A percentile compares a stretch with the other conserved stretches of the same genome.
Conservation (phyloP, 108 stramenopile species). For the Skeletonema grethae region DNA sequence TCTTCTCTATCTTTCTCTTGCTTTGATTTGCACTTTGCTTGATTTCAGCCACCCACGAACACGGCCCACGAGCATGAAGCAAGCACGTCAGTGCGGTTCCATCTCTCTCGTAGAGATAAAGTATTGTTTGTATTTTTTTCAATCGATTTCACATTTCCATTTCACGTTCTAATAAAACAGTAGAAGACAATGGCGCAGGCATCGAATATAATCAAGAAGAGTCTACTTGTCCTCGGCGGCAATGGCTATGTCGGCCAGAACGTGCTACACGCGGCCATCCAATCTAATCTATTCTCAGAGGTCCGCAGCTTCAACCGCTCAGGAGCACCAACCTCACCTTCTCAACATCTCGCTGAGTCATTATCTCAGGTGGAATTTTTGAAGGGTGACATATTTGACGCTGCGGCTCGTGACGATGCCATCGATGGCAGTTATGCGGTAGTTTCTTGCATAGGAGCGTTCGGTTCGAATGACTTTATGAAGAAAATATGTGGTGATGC, state of each 20-base stretch:
- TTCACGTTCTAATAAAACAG: neutral
- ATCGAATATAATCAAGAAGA: neutral
- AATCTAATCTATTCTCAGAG: slow-evolving; percentile 34
- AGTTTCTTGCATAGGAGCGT: slow-evolving; percentile 72
- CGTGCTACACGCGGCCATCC: slow-evolving; percentile 60
- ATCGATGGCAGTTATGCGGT: slow-evolving; percentile 55
- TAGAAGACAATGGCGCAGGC: neutral
- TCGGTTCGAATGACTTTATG: slow-evolving; percentile 77
- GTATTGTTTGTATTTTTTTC: too few relatives aligned
- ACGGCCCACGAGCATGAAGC: too few relatives aligned
- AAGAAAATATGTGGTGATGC: slow-evolving; percentile 75
- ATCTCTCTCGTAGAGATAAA: too few relatives aligned
- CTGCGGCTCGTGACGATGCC: slow-evolving; percentile 36
- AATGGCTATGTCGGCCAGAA: slow-evolving; percentile 83
- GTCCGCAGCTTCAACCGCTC: slow-evolving; percentile 68
- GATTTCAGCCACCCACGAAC: too few relatives aligned
- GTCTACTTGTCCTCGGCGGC: slow-evolving; percentile 72
- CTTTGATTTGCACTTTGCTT: too few relatives aligned
- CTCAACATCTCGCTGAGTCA: slow-evolving; percentile 19
- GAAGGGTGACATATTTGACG: slow-evolving; percentile 64
- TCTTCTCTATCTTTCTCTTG: too few relatives aligned
- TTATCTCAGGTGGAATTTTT: slow-evolving; percentile 60
- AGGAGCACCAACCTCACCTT: slow-evolving; percentile 41
- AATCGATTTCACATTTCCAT: too few relatives aligned
- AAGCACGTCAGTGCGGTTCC: neutral